Evolutionary conservation across 371 early-diverging fungal species (phyloP).

Genomic region (Apophysomyces elegans): DNA sequence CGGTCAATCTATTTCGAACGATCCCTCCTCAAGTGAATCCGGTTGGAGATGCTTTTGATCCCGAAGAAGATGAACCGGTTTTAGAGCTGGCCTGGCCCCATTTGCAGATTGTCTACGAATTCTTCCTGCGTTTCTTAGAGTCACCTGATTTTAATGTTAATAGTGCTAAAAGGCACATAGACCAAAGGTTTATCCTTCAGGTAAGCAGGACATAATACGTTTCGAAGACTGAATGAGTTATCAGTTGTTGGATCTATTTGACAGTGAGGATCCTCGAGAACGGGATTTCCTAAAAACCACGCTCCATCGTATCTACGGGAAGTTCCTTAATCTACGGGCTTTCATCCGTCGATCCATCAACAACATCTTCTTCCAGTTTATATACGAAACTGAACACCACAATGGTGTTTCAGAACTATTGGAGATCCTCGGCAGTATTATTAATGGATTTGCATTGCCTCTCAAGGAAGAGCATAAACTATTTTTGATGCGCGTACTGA

Average conservation of each 20-base stretch:
- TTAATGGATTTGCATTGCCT: slow-evolving; percentile 96
- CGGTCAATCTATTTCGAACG: slow-evolving; percentile 89
- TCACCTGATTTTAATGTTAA: slow-evolving; percentile 93
- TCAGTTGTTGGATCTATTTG: slow-evolving; percentile 90
- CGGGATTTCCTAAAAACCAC: slow-evolving; percentile 96
- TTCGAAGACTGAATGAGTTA: background rate
- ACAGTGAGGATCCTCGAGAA: slow-evolving; percentile 96
- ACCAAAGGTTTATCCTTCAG: slow-evolving; percentile 88
- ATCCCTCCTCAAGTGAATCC: slow-evolving; percentile 95
- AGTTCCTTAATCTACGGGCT: slow-evolving; percentile 93
- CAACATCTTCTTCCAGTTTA: slow-evolving; percentile 94
- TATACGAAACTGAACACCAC: slow-evolving; percentile 93
- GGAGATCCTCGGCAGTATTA: slow-evolving; percentile 96
- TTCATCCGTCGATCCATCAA: slow-evolving; percentile 95
- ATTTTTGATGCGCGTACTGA: slow-evolving; percentile 85
- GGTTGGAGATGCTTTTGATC: slow-evolving; percentile 94
- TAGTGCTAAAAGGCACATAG: slow-evolving; percentile 92
- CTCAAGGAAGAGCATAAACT: slow-evolving; percentile 95
- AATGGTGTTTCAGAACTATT: slow-evolving; percentile 95
- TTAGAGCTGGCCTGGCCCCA: slow-evolving; percentile 96
- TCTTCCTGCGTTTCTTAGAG: slow-evolving; percentile 93
- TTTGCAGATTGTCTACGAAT: slow-evolving; percentile 92
- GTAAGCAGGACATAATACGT: slow-evolving; percentile 40
- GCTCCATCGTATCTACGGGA: slow-evolving; percentile 95
- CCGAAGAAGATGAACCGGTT: slow-evolving; percentile 96